A percentile compares a stretch with the other conserved stretches of the same genome.
Conservation (phyloP, 169 alveolate genomes). For the Eimeria maxima region DNA sequence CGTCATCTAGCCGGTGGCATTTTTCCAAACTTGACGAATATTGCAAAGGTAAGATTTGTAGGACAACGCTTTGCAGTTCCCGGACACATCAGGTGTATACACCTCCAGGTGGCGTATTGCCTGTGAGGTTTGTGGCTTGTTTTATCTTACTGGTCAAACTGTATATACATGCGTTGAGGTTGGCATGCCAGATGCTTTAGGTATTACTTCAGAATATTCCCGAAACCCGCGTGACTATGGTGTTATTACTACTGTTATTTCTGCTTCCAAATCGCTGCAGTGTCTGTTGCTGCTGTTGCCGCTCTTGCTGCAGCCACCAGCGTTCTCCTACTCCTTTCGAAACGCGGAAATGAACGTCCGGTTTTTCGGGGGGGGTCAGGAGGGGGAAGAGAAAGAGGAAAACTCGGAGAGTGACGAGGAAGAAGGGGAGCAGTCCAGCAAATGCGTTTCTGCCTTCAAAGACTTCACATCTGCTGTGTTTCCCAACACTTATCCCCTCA, state of each 20-base stretch:
- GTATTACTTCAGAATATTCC: no score
- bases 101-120: not conserved
- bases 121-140: not conserved
- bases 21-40: constrained; percentile 13
- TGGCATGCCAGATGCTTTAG: not conserved
- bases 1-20: constrained; percentile 54
- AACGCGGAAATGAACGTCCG: constrained; percentile 39
- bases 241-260: not conserved
- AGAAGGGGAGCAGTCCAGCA: constrained; percentile 35
- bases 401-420: constrained; percentile 78
- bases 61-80: not conserved
- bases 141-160: not conserved
- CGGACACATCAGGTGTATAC: not conserved
- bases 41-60: not conserved
- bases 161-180: no score
- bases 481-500: constrained; percentile 67
- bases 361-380: constrained; percentile 7
- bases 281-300: not conserved
- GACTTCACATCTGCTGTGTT: constrained; percentile 50
- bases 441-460: constrained; percentile 18
- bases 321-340: constrained; percentile 1
- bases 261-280: not conserved
- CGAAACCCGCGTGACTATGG: no score
- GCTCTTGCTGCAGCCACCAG: constrained; percentile 40
- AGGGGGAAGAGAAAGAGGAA: constrained; percentile 69